Evolutionary conservation across 305 asterid genomes (phyloP).

Genomic region (Fraxinus floribunda): DNA sequence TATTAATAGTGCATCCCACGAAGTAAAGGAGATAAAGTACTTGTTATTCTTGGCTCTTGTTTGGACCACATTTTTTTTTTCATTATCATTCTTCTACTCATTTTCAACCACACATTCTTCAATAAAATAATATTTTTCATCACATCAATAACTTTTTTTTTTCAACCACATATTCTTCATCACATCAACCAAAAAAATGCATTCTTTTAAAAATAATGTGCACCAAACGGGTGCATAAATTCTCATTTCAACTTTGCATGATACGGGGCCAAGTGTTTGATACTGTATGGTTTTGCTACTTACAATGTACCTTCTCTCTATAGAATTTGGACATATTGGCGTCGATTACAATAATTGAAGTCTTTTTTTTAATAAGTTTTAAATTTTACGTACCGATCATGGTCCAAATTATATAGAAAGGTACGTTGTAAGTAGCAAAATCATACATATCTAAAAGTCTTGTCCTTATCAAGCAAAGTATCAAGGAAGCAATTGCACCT

Average conservation of each 20-base stretch:
- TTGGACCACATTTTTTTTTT: too few species aligned
- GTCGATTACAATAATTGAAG: neutral
- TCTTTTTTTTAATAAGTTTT: neutral
- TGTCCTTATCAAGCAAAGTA: conserved; percentile 32
- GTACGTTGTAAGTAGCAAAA: neutral
- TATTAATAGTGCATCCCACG: too few species aligned
- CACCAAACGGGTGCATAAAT: neutral
- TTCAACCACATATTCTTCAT: too few species aligned
- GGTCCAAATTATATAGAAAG: neutral
- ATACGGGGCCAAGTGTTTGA: neutral
- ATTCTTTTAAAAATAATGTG: neutral
- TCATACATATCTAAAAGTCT: conserved; percentile 2
- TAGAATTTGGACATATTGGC: neutral
- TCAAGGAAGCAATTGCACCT: conserved; percentile 32
- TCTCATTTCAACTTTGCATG: neutral
- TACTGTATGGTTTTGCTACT: neutral
- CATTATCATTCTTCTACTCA: too few species aligned
- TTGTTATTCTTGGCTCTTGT: too few species aligned
- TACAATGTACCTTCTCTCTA: neutral
- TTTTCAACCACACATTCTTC: too few species aligned
- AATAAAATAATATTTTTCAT: too few species aligned
- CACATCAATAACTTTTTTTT: too few species aligned
- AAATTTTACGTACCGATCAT: neutral
- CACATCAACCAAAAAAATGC: too few species aligned
- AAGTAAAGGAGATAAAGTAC: too few species aligned